Evolutionary conservation across 805 yeast genomes (phyloP).

Genomic region (Teunomyces kruisii): DNA sequence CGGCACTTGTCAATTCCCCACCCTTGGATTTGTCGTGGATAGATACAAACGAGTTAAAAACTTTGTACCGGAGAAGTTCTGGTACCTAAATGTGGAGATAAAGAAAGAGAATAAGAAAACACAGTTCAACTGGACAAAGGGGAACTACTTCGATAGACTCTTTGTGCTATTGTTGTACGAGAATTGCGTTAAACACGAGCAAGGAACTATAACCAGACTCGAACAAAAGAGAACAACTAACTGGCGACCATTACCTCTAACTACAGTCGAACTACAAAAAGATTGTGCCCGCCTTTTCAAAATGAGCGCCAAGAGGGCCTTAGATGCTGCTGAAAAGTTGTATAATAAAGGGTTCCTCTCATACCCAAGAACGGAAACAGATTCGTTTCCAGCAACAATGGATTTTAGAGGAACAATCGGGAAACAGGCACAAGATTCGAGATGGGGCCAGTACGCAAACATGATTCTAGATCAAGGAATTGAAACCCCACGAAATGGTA

Average conservation of each 20-base stretch:
- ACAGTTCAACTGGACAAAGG: constrained; percentile 69
- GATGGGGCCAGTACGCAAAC: constrained; percentile 76
- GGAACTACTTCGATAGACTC: constrained; percentile 70
- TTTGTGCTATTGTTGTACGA: constrained; percentile 66
- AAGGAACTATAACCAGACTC: constrained; percentile 52
- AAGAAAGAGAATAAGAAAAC: constrained; percentile 40
- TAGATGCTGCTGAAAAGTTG: constrained; percentile 76
- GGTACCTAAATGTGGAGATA: constrained; percentile 64
- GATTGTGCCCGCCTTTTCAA: constrained; percentile 74
- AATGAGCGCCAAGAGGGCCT: constrained; percentile 75
- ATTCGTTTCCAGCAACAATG: constrained; percentile 74
- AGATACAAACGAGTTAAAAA: constrained; percentile 71
- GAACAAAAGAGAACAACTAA: constrained; percentile 66
- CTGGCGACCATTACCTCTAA: constrained; percentile 84
- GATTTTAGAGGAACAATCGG: constrained; percentile 61
- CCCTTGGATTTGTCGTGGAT: constrained; percentile 94
- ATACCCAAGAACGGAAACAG: constrained; percentile 98
- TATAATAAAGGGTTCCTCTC: constrained; percentile 86
- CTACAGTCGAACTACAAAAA: constrained; percentile 92
- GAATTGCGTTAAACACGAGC: constrained; percentile 52
- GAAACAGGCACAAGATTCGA: constrained; percentile 53
- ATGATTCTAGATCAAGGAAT: constrained; percentile 39
- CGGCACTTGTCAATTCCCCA: constrained; percentile 96
- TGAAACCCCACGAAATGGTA: constrained; percentile 74
- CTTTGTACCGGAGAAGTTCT: constrained; percentile 76